Evolutionary conservation across 768 basidiomycete genomes (phyloP).

Genomic region (Tephrocybe sp.): DNA sequence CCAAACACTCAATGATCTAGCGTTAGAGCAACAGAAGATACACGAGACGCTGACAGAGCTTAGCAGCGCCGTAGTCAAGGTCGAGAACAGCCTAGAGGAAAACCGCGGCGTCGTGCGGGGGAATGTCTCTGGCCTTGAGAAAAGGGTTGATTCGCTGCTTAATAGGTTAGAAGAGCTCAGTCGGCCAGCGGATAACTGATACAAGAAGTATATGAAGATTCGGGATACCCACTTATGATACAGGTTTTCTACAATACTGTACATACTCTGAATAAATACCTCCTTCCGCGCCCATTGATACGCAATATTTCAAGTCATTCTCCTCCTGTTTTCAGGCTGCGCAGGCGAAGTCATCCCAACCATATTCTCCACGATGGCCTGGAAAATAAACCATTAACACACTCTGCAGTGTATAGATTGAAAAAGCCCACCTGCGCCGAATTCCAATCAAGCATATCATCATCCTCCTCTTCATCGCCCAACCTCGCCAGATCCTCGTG

Average conservation of each 20-base stretch:
- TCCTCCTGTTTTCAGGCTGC: constrained; percentile 30
- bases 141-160: constrained; percentile 40
- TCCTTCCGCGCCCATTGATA: too few species aligned
- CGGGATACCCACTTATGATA: constrained; percentile 8
- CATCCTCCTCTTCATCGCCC: constrained; percentile 63
- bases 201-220: too few species aligned
- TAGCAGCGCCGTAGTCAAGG: constrained; percentile 60
- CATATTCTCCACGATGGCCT: constrained; percentile 61
- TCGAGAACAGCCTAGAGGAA: constrained; percentile 76
- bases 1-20: constrained; percentile 59
- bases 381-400: neutral
- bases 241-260: too few species aligned
- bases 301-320: constrained; percentile 23
- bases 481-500: constrained; percentile 48
- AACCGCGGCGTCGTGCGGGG: constrained; percentile 70
- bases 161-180: constrained; percentile 42
- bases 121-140: constrained; percentile 74
- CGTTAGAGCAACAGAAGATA: constrained; percentile 70
- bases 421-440: constrained; percentile 47
- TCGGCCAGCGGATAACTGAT: constrained; percentile 13
- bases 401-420: neutral
- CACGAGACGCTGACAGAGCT: constrained; percentile 68
- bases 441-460: constrained; percentile 60
- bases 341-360: constrained; percentile 51
- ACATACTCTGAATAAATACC: too few species aligned